Evolutionary conservation across 306 rosid species (phyloP), one percentile per base, ranked within the genome.

Genomic region (Dalbergia cochinchinensis): DNA sequence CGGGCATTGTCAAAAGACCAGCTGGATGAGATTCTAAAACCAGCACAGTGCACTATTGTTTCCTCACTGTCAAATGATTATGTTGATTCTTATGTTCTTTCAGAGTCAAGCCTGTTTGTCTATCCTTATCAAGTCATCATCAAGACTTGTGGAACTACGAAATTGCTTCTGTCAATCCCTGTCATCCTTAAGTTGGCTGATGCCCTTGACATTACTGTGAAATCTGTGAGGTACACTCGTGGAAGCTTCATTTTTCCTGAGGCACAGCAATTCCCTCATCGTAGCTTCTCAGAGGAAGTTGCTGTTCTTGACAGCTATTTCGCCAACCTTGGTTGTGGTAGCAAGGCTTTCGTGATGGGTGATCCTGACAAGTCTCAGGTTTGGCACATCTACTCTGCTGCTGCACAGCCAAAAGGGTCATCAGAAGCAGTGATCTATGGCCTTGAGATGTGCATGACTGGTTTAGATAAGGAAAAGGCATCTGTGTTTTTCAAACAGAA

Each of bases 361-460:
- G 69, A 90, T 76, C 81, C 90, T 12, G 86, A 86, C 66, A 84
- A 87, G 39, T 41, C 91, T 13, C 86, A 85, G 85, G 73, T 89
- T 67, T 94, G 99, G 99, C 99, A 94, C 81, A 86, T 94, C 11
- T 94, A 94, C 86, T 87, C 91, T 84, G 97, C 97, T 3, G 70
- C 82, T 67, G 95, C 97, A 0, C 73, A 79, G 22, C 16, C 62
- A 61, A 72, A 78, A 6, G 80, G 66, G 48, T 63, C 81, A 69
- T 69, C 86, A 9, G 82, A 73, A 73, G 77, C 97, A 0, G 82
- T n/a, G 6, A 50, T 85, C 19, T 90, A 91, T 76, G 88, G 92
- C 61, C 89, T 94, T 4, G 99, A 94, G 85, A 89, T 92, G 91
- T 94, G 99, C 88, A 94, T 94, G 99, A 91, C 91, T n/a, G 90